Percentiles rank a stretch among this genome's conserved stretches.
These are phyloP conservation scores for Coemansia sp. DNA, from an alignment of 192 early-diverging fungal genomes.

Conservation along the genomic window DNA sequence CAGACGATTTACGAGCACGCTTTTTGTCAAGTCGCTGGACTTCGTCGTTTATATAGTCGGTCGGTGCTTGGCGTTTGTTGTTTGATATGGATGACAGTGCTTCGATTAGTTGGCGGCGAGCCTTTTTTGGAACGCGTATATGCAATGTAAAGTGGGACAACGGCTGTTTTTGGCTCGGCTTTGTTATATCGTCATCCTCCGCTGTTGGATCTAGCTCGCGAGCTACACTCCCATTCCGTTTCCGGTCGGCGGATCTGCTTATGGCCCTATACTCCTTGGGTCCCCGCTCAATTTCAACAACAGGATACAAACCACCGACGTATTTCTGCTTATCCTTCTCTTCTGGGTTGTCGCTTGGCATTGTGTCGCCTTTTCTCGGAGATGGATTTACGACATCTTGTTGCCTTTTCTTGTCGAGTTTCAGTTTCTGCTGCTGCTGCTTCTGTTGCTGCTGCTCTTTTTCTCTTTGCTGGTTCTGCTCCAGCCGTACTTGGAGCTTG, in stretches of 20 bases:
- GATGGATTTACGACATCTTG: not conserved
- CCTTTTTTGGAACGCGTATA: constrained; percentile 37
- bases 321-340: not conserved
- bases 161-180: constrained; percentile 18
- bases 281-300: not conserved
- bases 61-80: constrained; percentile 14
- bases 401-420: constrained; percentile 12
- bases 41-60: not conserved
- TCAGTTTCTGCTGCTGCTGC: not conserved
- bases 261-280: not conserved
- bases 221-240: not conserved
- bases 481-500: constrained; percentile 10
- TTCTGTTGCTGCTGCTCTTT: constrained; percentile 6
- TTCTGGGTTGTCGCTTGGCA: not conserved
- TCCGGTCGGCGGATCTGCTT: not conserved
- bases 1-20: constrained; percentile 18
- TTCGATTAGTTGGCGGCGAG: constrained; percentile 34
- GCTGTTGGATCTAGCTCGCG: not conserved
- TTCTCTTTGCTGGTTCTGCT: constrained; percentile 11
- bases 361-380: not conserved
- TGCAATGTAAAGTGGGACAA: constrained; percentile 23
- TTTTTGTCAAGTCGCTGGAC: constrained; percentile 8
- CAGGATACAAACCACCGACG: not conserved
- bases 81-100: constrained; percentile 11
- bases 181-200: not conserved